Evolutionary conservation across 306 rosid genomes (phyloP).

Genomic region (Lathyrus aphaca): DNA sequence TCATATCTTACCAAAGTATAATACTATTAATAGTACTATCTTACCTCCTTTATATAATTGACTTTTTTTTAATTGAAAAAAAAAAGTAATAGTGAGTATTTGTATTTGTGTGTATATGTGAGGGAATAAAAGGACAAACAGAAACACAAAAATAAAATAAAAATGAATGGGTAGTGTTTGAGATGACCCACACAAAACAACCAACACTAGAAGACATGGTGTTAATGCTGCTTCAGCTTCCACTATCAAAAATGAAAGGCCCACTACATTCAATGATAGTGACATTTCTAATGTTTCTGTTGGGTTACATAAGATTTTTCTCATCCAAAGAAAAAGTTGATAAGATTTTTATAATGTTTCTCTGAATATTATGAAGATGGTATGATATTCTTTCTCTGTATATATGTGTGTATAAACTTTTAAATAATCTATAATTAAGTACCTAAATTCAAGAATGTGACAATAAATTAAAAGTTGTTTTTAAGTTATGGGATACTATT

Average conservation of each 20-base stretch:
- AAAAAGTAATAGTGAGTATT: not conserved
- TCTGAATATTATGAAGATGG: not conserved
- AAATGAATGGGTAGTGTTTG: slow-evolving; percentile 23
- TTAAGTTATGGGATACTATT: no score
- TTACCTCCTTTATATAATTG: no score
- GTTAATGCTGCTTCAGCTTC: slow-evolving; percentile 48
- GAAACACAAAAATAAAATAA: slow-evolving; percentile 21
- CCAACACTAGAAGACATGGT: slow-evolving; percentile 41
- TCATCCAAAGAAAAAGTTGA: not conserved
- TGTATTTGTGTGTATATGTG: not conserved
- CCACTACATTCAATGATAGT: slow-evolving; percentile 42
- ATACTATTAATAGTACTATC: no score
- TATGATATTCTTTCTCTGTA: no score
- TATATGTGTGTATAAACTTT: no score
- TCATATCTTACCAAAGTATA: not conserved
- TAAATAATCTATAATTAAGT: no score
- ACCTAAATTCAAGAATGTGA: no score
- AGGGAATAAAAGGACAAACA: slow-evolving; percentile 32
- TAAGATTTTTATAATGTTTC: not conserved
- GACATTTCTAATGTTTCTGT: not conserved
- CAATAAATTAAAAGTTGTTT: no score
- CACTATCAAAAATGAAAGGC: slow-evolving; percentile 42
- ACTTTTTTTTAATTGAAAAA: no score
- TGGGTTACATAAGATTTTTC: not conserved
- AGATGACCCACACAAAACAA: slow-evolving; percentile 41